Evolutionary conservation across 352 stramenopile genomes (phyloP).

Genomic region (Pythium coloratum): DNA sequence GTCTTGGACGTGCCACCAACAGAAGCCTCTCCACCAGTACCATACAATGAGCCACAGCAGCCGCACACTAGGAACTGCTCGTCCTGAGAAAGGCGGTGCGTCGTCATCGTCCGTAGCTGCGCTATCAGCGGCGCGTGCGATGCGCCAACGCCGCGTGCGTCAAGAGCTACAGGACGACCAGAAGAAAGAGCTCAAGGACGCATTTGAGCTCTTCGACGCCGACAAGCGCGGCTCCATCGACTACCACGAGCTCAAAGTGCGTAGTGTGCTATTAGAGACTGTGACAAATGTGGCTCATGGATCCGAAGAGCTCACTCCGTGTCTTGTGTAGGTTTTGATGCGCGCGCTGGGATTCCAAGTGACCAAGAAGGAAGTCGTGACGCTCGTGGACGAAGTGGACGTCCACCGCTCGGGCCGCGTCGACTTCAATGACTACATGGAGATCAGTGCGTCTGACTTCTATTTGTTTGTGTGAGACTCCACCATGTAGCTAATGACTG

Average conservation of each 20-base stretch:
- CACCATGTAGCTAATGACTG: not conserved
- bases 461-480: not conserved
- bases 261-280: not conserved
- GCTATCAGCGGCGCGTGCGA: constrained; percentile 18
- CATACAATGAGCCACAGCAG: not conserved
- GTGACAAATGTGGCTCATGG: not conserved
- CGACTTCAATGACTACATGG: constrained; percentile 90
- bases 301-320: not conserved
- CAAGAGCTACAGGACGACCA: constrained; percentile 82
- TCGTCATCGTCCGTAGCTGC: constrained; percentile 6
- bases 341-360: constrained; percentile 92
- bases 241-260: constrained; percentile 93
- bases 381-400: constrained; percentile 89
- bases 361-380: constrained; percentile 86
- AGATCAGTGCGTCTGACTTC: constrained; percentile 73
- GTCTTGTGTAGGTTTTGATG: constrained; percentile 68
- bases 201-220: constrained; percentile 93
- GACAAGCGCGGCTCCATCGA: constrained; percentile 90
- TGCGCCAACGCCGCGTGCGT: constrained; percentile 44
- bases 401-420: constrained; percentile 81
- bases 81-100: not conserved
- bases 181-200: constrained; percentile 90
- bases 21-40: not conserved
- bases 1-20: not conserved
- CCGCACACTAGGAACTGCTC: not conserved